These are phyloP conservation scores for Penicillium occitanis DNA, from an alignment of 2,329 filamentous ascomycete species.

Conservation along the genomic window DNA sequence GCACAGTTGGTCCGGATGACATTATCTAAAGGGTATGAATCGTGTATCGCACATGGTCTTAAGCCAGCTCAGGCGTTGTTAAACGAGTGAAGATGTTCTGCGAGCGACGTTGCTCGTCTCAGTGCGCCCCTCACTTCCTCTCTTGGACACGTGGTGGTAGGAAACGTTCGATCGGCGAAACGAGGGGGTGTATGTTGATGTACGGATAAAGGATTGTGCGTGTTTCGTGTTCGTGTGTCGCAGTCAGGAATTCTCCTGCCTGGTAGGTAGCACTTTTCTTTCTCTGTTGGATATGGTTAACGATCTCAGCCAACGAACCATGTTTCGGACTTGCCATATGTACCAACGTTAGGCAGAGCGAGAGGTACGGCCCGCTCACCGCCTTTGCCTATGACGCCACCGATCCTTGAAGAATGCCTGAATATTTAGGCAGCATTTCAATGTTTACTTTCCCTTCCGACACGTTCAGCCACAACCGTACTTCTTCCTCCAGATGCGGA, in stretches of 20 bases:
- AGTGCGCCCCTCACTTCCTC: constrained; percentile 17
- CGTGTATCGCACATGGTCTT: constrained; percentile 29
- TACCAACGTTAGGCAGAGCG: constrained; percentile 1
- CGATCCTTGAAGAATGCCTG: neutral
- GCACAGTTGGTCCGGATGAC: constrained; percentile 39
- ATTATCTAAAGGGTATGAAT: constrained; percentile 31
- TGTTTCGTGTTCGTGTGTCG: neutral
- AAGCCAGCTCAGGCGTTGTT: constrained; percentile 5
- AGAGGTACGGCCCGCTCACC: constrained; percentile 28
- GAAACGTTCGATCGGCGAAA: neutral
- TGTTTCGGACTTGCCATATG: constrained; percentile 1
- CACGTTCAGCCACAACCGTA: no score
- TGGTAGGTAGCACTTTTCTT: constrained; percentile 7
- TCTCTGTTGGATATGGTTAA: neutral
- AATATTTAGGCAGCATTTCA: neutral
- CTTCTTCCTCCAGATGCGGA: neutral
- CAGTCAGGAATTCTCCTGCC: neutral
- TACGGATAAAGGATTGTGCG: neutral
- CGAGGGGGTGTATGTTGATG: neutral
- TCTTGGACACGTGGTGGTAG: constrained; percentile 12
- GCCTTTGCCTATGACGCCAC: constrained; percentile 39
- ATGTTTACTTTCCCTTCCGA: neutral
- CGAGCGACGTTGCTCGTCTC: constrained; percentile 6
- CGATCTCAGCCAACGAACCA: neutral
- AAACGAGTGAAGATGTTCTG: constrained; percentile 2